phyloP scores from a whole-genome alignment of 768 basidiomycete genomes.

The Pholiota microspora region DNA sequence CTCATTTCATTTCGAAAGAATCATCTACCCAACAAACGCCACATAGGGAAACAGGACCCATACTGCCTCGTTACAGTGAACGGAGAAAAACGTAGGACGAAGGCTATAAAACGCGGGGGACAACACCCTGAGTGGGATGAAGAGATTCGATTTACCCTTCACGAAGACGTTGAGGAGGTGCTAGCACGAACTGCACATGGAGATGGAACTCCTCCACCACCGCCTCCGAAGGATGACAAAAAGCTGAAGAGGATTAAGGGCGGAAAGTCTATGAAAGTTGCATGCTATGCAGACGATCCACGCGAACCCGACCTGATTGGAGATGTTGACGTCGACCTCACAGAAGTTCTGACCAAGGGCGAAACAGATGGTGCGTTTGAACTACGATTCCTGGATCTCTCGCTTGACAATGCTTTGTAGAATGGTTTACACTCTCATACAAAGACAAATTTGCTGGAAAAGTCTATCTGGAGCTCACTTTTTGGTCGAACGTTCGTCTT shows the following conservation, averaged over 20 bases:
- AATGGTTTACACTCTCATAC: constrained; percentile 89
- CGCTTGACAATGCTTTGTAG: constrained; percentile 37
- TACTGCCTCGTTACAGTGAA: constrained; percentile 83
- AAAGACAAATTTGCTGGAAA: constrained; percentile 96
- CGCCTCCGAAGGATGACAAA: constrained; percentile 62
- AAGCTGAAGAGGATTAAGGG: constrained; percentile 58
- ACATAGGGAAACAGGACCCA: constrained; percentile 97
- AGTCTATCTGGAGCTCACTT: constrained; percentile 94
- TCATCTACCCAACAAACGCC: constrained; percentile 86
- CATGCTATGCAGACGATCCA: constrained; percentile 93
- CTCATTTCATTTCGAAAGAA: constrained; percentile 44
- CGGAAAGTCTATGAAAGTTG: constrained; percentile 71
- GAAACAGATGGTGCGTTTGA: constrained; percentile 86
- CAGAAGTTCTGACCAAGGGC: constrained; percentile 88
- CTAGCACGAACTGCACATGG: constrained; percentile 38
- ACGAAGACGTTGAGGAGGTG: constrained; percentile 69
- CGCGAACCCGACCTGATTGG: constrained; percentile 96
- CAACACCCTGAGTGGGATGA: constrained; percentile 99
- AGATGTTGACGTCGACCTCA: constrained; percentile 83
- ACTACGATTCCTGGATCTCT: neutral
- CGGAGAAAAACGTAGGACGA: constrained; percentile 83
- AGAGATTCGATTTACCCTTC: constrained; percentile 89
- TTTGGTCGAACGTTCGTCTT: constrained; percentile 85
- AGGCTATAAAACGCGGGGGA: constrained; percentile 93
- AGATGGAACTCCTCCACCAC: constrained; percentile 58